Conservation (phyloP, 2,329 filamentous ascomycete species). For the Myriangium duriaei region DNA sequence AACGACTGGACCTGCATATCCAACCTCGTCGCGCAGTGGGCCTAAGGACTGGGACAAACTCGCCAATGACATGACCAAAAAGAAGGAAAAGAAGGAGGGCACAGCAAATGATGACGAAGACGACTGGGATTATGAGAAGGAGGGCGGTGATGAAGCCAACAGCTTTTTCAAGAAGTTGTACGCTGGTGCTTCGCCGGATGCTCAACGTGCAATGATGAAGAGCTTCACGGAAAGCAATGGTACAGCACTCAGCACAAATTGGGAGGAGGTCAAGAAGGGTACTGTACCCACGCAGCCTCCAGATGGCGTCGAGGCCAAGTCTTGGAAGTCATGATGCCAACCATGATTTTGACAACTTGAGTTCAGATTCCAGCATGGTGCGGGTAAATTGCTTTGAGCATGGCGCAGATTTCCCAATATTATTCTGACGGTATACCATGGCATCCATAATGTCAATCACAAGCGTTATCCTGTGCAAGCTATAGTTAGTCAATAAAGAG, state of each 20-base stretch:
- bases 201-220: conserved; percentile 92
- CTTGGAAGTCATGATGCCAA: conserved; percentile 43
- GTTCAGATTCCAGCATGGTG: neutral
- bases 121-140: conserved; percentile 40
- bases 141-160: conserved; percentile 53
- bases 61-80: conserved; percentile 37
- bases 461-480: too few relatives aligned
- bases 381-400: too few relatives aligned
- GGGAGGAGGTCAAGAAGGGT: conserved; percentile 63
- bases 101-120: conserved; percentile 28
- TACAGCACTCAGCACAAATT: conserved; percentile 83
- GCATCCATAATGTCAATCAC: too few relatives aligned
- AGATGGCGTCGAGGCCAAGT: conserved; percentile 64
- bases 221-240: conserved; percentile 90
- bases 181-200: conserved; percentile 61
- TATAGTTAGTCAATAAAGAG: too few relatives aligned
- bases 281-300: conserved; percentile 63
- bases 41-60: conserved; percentile 90
- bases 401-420: too few relatives aligned
- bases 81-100: conserved; percentile 22
- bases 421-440: too few relatives aligned
- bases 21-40: conserved; percentile 71
- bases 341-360: neutral
- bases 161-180: conserved; percentile 86
- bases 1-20: conserved; percentile 50